Evolutionary conservation across 768 basidiomycete species (phyloP), one percentile per base, ranked within the genome.

Genomic region (Leccinellum rugosiceps): DNA sequence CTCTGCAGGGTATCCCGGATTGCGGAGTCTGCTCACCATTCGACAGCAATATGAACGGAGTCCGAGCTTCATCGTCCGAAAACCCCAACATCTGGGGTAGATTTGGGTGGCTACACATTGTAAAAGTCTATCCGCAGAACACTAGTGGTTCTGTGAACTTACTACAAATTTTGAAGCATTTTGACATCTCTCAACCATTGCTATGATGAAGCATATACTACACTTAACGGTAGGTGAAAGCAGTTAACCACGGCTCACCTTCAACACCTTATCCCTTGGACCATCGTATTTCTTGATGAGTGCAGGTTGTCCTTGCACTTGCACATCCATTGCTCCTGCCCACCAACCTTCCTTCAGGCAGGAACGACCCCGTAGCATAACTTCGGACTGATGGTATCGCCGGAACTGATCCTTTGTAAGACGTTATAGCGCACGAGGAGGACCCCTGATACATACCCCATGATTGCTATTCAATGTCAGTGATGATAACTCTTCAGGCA

Each of bases 51-150:
- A 83, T 78, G 58, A 83, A 83, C 0, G 80, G 81, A 0, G 78
- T 80, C 2, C 75, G 75, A 0, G 76, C 68, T 34, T 76, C 70
- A 15, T 76, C 76, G 14, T 75, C 67, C 0, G 80, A 82, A 60
- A 79, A 79, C 1, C 82, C 81, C 7, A 80, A 58, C 74, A 83
- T 76, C 62, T 82, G 80, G 0, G 82, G 81, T 23, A 83, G 65
- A 60, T 79, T 82, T 17, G 81, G 79, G 55, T 82, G 81, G 58
- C 81, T 81, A 38, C 15, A 30, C 17, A 19, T 32, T 7, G 3
- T 59, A 35, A 44, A 6, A 21, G 7, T 7, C 13, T 19, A 17
- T 21, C 10, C 17, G 21, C 32, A 21, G 48, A 21, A 19, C 8
- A 49, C 4, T 14, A 48, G 21, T 14, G 14, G 21, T 25, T 38